A percentile compares a stretch with the other conserved stretches of the same genome.
phyloP scores from a whole-genome alignment of 2,329 filamentous ascomycete species.

The Nigrospora osmanthi region DNA sequence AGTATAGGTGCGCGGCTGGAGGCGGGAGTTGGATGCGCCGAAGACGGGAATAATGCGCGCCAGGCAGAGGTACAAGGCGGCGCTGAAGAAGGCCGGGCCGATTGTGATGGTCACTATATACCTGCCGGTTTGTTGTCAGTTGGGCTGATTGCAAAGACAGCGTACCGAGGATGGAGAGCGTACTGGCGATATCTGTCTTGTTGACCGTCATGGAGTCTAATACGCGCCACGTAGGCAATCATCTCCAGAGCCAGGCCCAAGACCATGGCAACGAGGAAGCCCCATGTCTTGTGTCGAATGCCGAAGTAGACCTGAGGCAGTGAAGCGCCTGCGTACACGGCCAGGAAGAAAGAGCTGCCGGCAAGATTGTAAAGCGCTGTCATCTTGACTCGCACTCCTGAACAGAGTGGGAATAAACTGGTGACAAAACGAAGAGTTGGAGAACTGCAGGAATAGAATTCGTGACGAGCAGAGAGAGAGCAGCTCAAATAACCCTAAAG shows the following conservation, averaged over 20 bases:
- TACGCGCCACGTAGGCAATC: neutral
- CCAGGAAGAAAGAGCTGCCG: neutral
- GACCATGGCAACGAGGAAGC: neutral
- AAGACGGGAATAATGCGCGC: slow-evolving; percentile 17
- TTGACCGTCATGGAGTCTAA: too few species aligned
- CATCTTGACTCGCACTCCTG: too few species aligned
- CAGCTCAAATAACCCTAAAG: too few species aligned
- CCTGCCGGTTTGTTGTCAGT: neutral
- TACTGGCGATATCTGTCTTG: too few species aligned
- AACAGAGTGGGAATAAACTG: too few species aligned
- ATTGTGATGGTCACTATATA: neutral
- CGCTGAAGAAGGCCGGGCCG: neutral
- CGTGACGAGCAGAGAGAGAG: too few species aligned
- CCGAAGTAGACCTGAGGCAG: neutral
- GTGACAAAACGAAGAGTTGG: too few species aligned
- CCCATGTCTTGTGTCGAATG: neutral
- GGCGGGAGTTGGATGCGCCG: neutral
- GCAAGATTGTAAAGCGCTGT: too few species aligned
- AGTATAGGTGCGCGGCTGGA: neutral
- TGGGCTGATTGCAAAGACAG: neutral
- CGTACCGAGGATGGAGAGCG: too few species aligned
- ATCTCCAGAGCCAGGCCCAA: neutral
- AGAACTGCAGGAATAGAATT: too few species aligned
- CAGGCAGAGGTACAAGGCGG: neutral
- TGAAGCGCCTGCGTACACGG: neutral